phyloP scores from a whole-genome alignment of 2,329 filamentous ascomycete species.

The Monosporascus sp. region DNA sequence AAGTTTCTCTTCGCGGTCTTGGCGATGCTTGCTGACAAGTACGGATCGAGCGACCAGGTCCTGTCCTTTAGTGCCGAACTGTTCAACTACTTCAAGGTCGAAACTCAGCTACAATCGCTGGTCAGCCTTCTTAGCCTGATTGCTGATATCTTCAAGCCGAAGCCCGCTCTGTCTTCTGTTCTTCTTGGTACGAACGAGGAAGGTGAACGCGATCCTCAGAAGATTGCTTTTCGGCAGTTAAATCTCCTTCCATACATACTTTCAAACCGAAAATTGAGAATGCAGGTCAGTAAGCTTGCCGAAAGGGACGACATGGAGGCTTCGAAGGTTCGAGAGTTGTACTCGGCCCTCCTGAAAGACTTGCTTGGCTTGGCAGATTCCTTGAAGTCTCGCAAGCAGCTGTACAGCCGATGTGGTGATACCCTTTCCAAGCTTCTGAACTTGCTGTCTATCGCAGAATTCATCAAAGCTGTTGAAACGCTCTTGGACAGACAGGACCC shows the following conservation, averaged over 20 bases:
- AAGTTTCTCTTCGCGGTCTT: conserved; percentile 87
- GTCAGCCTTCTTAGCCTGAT: conserved; percentile 72
- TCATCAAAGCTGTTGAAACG: conserved; percentile 81
- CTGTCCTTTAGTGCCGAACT: conserved; percentile 72
- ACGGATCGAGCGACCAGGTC: conserved; percentile 70
- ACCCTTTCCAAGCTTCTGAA: conserved; percentile 77
- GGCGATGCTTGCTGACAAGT: conserved; percentile 86
- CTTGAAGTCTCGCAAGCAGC: conserved; percentile 50
- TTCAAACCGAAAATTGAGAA: conserved; percentile 51
- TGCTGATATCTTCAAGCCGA: conserved; percentile 69
- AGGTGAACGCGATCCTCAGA: conserved; percentile 42
- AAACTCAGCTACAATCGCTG: conserved; percentile 73
- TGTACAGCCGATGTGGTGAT: conserved; percentile 59
- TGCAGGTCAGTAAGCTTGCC: conserved; percentile 52
- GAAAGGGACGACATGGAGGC: conserved; percentile 61
- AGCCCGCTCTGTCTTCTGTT: conserved; percentile 66
- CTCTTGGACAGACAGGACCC: conserved; percentile 73
- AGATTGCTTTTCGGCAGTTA: conserved; percentile 50
- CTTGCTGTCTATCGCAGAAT: conserved; percentile 79
- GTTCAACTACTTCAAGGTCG: conserved; percentile 65
- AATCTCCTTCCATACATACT: conserved; percentile 54
- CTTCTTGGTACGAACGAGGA: conserved; percentile 59
- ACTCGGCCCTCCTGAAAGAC: conserved; percentile 63
- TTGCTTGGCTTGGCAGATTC: conserved; percentile 62
- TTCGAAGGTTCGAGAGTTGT: conserved; percentile 62